Base-by-base conservation (phyloP, 2,329 filamentous ascomycete genomes). In the Elsinoe arachidis region DNA sequence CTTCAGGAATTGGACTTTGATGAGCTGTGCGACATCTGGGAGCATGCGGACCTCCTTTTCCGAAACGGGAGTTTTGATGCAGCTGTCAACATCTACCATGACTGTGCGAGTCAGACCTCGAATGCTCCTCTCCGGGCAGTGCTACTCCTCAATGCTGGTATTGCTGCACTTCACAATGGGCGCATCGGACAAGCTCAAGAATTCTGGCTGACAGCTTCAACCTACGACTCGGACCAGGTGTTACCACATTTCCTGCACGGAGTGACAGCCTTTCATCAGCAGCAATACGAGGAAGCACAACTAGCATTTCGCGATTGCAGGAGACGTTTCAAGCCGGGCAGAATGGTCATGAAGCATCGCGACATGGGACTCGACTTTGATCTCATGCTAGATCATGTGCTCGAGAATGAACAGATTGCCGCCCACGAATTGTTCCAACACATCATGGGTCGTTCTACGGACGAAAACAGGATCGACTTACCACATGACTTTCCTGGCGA, bases 1-100 rank as follows among this genome's bases (percentile, higher is more conserved):
- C 14, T 30, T 49, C n/a, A 10, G 49, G 30, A 49, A 10, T 26
- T 38, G 23, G 35, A 21, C 10, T 41, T 55, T 23, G 30, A 11
- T 19, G 23, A 41, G 35, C 17, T 56, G 12, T 43, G 19, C n/a
- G 53, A 59, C 15, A 14, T 52, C 23, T 59, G 58, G 58, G 49
- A 39, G 37, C 33, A 56, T 38, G 58, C 58, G 38, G 55, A 39
- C 33, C 54, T 57, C 19, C 54, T 59, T 23, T 59, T 59, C 58
- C 15, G 26, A 14, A 56, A 51, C 34, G 41, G 46, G 26, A 35
- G 23, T 15, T 59, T 46, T 7, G 37, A 53, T 17, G 23, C 47
- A 38, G 34, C 58, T 12, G 26, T 53, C 35, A 37, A 34, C 11
- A n/a, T 41, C n/a, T 59, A 57, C 43, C 54, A 51, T 12, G 15